phyloP scores from a whole-genome alignment of 1,139 yeast species.

The Pichia kudriavzevii region DNA sequence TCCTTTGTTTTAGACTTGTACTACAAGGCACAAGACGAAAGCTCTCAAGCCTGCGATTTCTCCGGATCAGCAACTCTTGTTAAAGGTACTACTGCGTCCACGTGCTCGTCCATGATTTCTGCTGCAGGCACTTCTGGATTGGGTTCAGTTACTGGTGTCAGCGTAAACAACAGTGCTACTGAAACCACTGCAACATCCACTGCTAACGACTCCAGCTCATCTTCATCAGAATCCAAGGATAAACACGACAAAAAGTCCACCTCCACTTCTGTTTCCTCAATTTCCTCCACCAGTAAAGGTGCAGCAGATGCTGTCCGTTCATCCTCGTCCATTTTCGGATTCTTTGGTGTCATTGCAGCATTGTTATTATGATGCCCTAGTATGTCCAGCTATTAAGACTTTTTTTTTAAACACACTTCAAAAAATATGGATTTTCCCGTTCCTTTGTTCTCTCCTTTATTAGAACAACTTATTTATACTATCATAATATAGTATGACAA shows the following conservation, averaged over 20 bases:
- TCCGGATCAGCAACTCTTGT: constrained; percentile 51
- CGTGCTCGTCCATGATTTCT: constrained; percentile 32
- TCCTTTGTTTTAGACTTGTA: constrained; percentile 58
- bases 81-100: constrained; percentile 27
- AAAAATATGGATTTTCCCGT: too few relatives aligned
- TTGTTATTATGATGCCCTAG: constrained; percentile 6
- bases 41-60: constrained; percentile 54
- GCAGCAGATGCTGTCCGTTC: constrained; percentile 6
- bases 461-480: too few relatives aligned
- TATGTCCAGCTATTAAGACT: too few relatives aligned
- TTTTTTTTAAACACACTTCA: too few relatives aligned
- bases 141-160: constrained; percentile 30
- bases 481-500: too few relatives aligned
- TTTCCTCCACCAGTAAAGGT: constrained; percentile 9
- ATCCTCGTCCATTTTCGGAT: constrained; percentile 10
- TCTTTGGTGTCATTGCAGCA: constrained; percentile 12
- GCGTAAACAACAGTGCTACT: constrained; percentile 12
- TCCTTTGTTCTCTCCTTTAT: too few relatives aligned
- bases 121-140: constrained; percentile 35
- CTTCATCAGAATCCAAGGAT: constrained; percentile 19
- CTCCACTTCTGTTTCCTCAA: constrained; percentile 4
- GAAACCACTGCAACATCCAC: constrained; percentile 20
- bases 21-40: constrained; percentile 43
- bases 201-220: constrained; percentile 19
- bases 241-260: constrained; percentile 11